Percentiles rank a stretch among this genome's conserved stretches.
Conservation (phyloP, 2,329 filamentous ascomycete species). For the Curvularia hawaiiensis region DNA sequence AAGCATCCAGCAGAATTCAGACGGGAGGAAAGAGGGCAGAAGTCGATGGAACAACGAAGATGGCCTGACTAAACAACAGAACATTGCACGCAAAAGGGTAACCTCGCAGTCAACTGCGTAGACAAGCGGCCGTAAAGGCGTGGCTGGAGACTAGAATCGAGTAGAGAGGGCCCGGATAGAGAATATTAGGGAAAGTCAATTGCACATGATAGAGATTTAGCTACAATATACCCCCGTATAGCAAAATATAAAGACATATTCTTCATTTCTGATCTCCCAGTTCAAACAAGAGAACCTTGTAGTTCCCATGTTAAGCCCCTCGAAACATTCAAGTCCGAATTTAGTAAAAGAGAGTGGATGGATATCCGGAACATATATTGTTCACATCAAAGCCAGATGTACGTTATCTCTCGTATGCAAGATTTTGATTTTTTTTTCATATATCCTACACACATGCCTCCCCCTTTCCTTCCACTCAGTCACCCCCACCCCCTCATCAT, state of each 20-base stretch:
- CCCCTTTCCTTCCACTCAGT: too few species aligned
- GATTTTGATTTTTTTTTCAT: neutral
- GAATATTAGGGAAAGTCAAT: neutral
- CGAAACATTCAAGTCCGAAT: too few species aligned
- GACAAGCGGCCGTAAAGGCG: neutral
- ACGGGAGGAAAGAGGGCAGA: neutral
- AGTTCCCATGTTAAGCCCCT: too few species aligned
- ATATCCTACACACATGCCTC: too few species aligned
- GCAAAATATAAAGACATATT: neutral
- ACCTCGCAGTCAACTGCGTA: neutral
- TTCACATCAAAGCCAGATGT: neutral
- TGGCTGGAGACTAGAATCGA: neutral
- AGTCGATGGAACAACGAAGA: neutral
- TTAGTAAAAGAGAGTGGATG: neutral
- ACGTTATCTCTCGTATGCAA: neutral
- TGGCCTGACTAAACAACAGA: neutral
- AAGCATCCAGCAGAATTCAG: neutral
- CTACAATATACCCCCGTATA: neutral
- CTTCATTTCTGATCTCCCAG: neutral
- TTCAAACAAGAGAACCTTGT: neutral
- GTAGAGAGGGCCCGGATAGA: neutral
- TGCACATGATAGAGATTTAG: neutral
- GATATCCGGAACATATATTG: neutral
- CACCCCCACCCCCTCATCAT: too few species aligned
- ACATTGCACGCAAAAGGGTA: neutral